Conservation (phyloP, 306 rosid genomes). For the Albizia julibrissin region DNA sequence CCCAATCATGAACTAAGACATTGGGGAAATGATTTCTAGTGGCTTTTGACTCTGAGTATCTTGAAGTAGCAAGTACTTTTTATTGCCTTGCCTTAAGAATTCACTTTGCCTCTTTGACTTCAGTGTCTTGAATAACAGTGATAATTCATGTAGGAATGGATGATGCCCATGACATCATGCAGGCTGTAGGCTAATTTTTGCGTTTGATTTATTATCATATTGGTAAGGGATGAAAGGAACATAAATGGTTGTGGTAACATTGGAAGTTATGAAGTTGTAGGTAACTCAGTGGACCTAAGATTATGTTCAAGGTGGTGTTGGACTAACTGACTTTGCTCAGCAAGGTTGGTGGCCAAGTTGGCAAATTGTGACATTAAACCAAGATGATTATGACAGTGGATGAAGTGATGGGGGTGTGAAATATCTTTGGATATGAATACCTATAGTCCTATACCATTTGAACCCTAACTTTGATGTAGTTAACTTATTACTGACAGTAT, state of each 20-base stretch:
- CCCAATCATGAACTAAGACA: not conserved
- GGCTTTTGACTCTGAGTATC: not conserved
- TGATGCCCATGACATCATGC: not conserved
- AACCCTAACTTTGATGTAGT: not conserved
- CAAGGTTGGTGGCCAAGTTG: not conserved
- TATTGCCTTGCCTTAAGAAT: not conserved
- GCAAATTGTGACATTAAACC: not conserved
- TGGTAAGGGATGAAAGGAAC: not conserved
- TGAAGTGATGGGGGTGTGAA: not conserved
- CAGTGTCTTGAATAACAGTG: not conserved
- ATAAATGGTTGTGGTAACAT: not conserved
- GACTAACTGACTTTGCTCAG: not conserved
- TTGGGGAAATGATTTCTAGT: not conserved
- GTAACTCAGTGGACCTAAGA: not conserved
- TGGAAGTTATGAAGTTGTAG: not conserved
- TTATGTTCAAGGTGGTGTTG: not conserved
- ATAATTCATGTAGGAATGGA: not conserved
- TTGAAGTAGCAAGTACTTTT: not conserved
- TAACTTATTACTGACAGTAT: not conserved
- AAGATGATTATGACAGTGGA: no score
- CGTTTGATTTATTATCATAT: not conserved
- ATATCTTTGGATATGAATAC: not conserved
- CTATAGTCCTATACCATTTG: not conserved
- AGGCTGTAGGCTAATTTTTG: not conserved
- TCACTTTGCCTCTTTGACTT: not conserved